Evolutionary conservation across 108 stramenopile species (phyloP), one percentile per base, ranked within the genome.

Genomic region (Fragilaria radians): DNA sequence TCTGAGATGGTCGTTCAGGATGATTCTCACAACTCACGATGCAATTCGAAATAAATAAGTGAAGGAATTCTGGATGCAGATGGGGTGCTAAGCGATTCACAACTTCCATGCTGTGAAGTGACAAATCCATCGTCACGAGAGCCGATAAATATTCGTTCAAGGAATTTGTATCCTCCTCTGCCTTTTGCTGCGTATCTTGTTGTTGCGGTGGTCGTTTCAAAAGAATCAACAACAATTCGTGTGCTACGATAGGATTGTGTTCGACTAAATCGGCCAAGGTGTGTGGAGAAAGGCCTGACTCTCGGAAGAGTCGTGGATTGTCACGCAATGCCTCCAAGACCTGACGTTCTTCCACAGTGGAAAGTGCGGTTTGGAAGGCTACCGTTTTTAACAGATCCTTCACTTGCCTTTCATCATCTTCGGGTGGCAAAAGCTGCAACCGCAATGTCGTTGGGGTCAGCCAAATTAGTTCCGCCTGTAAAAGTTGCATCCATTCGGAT

Each of bases 71-170:
- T 4, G 95, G 85, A 58, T 96, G 95, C 24, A 98, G 70, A 26
- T 73, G 81, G 9, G 83, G 88, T 4, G 91, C 88, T 30, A 96
- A 73, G 7, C 88, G 88, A 78, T 96, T 93, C 32, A 93, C 91
- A 31, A 92, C 89, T 72, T 98, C 97, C 97, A 98, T 98, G 49
- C 82, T 83, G 62, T 98, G 95, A 27, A 98, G 71, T 27, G 81
- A 85, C 95, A 98, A 95, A 36, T 97, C 96, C 97, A 98, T 97
- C n/a, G 86, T 77, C 32, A 96, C 97, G 60, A 98, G 66, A 1
- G 91, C 91, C 28, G 87, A 86, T 5, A 96, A 76, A 68, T 92
- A 96, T 46, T 93, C 91, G 52, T 85, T 87, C 57, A 81, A 82
- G 18, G 59, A 30, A 7, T 69, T 30, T 1, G 31, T 11, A 42